These are phyloP conservation scores for Sarcomyxa edulis DNA, from an alignment of 768 basidiomycete genomes.

Conservation along the genomic window DNA sequence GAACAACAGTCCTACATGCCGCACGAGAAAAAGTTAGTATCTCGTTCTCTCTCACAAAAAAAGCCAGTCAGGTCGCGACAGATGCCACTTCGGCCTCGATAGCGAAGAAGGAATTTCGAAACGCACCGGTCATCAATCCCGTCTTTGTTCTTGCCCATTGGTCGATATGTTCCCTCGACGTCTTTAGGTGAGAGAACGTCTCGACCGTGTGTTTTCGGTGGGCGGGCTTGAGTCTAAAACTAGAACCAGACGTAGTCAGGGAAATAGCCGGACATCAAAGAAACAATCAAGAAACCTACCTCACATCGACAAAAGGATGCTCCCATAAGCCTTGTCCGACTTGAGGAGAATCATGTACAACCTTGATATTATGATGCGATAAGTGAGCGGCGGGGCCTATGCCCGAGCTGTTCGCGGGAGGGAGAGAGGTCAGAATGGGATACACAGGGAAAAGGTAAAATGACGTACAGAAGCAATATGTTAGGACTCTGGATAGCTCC, in stretches of 20 bases:
- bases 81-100: too few species aligned
- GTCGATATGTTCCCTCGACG: slow-evolving; percentile 2
- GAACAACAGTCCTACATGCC: slow-evolving; percentile 1
- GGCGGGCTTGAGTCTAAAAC: not conserved
- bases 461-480: slow-evolving; percentile 1
- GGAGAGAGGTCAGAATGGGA: not conserved
- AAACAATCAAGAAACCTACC: not conserved
- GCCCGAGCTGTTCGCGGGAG: not conserved
- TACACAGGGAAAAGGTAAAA: not conserved
- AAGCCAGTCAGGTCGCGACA: not conserved
- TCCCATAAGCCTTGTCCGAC: slow-evolving; percentile 5
- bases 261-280: not conserved
- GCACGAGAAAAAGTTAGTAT: too few species aligned
- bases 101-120: too few species aligned
- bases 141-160: not conserved
- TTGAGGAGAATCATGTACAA: slow-evolving; percentile 1
- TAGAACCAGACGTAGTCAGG: not conserved
- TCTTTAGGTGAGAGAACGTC: slow-evolving; percentile 4
- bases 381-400: slow-evolving; percentile 3
- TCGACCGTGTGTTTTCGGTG: slow-evolving; percentile 5
- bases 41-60: too few species aligned
- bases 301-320: slow-evolving; percentile 4
- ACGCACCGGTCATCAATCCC: slow-evolving; percentile 6
- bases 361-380: not conserved
- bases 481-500: slow-evolving; percentile 6